Evolutionary conservation across 1,139 yeast species (phyloP).

Genomic region (Pichia sp.): DNA sequence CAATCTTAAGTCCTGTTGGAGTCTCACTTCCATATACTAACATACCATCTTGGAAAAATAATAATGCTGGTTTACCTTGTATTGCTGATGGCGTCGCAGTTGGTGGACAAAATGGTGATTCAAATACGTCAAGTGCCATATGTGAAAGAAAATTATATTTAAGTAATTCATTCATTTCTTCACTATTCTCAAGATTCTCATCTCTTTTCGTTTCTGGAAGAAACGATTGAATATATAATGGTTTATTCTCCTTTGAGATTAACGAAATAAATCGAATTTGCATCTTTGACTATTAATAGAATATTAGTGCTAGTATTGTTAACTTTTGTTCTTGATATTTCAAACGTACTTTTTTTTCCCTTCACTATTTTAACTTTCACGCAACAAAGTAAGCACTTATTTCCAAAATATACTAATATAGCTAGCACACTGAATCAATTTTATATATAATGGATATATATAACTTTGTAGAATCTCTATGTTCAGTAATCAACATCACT

Average conservation of each 20-base stretch:
- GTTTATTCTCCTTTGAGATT: conserved; percentile 48
- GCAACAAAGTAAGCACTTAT: no score
- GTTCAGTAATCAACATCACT: no score
- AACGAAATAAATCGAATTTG: conserved; percentile 40
- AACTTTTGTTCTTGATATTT: no score
- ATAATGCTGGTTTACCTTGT: conserved; percentile 29
- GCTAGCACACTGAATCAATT: no score
- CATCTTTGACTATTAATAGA: no score
- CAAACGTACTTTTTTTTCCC: no score
- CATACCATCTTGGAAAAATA: conserved; percentile 56
- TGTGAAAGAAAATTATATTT: conserved; percentile 59
- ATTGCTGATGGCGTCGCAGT: conserved; percentile 20
- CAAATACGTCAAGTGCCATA: conserved; percentile 59
- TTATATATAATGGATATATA: no score
- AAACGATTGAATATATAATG: conserved; percentile 53
- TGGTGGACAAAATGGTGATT: conserved; percentile 36
- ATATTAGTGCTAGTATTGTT: no score
- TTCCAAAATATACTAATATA: no score
- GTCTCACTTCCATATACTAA: conserved; percentile 57
- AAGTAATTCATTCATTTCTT: conserved; percentile 38
- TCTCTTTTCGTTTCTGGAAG: conserved; percentile 15
- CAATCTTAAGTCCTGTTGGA: conserved; percentile 52
- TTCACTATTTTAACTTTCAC: no score
- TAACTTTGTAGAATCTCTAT: no score
- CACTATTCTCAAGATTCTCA: conserved; percentile 19